Conservation (phyloP, 257 asterid species). For the Rhazya stricta region DNA sequence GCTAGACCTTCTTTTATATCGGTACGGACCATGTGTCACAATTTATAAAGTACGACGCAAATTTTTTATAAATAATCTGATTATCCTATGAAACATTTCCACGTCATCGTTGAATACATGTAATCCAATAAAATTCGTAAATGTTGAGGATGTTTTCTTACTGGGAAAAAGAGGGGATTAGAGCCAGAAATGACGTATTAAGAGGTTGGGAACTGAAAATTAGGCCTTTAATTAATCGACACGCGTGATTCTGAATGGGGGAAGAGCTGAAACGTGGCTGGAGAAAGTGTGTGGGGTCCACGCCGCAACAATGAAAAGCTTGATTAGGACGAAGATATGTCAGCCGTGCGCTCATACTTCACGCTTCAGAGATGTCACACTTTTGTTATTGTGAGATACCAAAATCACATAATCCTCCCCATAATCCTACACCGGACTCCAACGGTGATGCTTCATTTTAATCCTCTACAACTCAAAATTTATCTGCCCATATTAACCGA, state of each 20-base stretch:
- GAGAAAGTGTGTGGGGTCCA: slow-evolving; percentile 23
- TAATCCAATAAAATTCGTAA: background rate
- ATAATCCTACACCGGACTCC: slow-evolving; percentile 3
- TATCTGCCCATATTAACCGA: background rate
- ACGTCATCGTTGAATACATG: background rate
- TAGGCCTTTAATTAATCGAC: slow-evolving; percentile 27
- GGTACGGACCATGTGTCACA: slow-evolving; percentile 25
- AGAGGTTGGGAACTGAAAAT: slow-evolving; percentile 23
- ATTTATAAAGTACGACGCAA: slow-evolving; percentile 3
- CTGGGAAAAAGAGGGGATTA: slow-evolving; percentile 11
- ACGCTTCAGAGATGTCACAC: slow-evolving; percentile 16
- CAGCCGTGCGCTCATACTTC: slow-evolving; percentile 4
- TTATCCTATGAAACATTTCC: background rate
- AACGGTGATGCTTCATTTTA: background rate
- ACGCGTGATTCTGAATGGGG: slow-evolving; percentile 21
- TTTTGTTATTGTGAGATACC: background rate
- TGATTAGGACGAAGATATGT: slow-evolving; percentile 22
- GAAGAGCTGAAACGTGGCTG: slow-evolving; percentile 25
- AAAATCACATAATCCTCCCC: slow-evolving; percentile 5
- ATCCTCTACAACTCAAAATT: background rate
- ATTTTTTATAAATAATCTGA: background rate
- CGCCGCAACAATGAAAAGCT: slow-evolving; percentile 15
- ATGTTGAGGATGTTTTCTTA: background rate
- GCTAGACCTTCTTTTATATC: slow-evolving; percentile 25
- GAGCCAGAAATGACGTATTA: slow-evolving; percentile 6